These are phyloP conservation scores for Auriscalpium orientale DNA, from an alignment of 768 basidiomycete species.

Conservation along the genomic window DNA sequence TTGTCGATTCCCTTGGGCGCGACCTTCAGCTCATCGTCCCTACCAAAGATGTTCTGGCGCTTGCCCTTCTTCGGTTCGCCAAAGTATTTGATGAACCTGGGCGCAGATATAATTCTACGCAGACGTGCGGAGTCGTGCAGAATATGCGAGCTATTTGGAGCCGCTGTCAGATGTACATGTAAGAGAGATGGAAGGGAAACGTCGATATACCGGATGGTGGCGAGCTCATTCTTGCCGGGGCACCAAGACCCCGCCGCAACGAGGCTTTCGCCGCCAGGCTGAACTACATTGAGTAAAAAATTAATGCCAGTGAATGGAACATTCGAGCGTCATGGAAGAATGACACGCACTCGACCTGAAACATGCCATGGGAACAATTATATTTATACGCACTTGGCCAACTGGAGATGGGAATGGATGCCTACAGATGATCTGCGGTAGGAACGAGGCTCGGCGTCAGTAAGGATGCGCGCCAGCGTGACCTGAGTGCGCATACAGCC, in stretches of 20 bases:
- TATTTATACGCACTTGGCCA: background rate
- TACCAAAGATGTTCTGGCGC: slow-evolving; percentile 75
- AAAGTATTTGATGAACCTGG: slow-evolving; percentile 70
- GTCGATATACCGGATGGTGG: slow-evolving; percentile 52
- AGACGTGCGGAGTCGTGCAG: slow-evolving; percentile 53
- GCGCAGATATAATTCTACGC: slow-evolving; percentile 55
- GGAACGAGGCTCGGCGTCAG: background rate
- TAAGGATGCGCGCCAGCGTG: background rate
- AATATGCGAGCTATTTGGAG: slow-evolving; percentile 46
- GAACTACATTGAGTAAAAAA: slow-evolving; percentile 34
- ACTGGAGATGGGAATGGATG: slow-evolving; percentile 9
- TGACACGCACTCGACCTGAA: slow-evolving; percentile 18
- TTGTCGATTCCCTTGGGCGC: slow-evolving; percentile 89
- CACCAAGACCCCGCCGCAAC: slow-evolving; percentile 80
- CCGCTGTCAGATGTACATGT: background rate
- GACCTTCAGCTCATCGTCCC: slow-evolving; percentile 81
- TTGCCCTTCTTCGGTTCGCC: slow-evolving; percentile 61
- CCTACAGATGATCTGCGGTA: slow-evolving; percentile 61
- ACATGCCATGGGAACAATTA: slow-evolving; percentile 1
- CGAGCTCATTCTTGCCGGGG: slow-evolving; percentile 72
- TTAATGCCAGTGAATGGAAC: background rate
- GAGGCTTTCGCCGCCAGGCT: slow-evolving; percentile 57
- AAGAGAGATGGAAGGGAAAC: background rate
- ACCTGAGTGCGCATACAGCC: slow-evolving; percentile 47
- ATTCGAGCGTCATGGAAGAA: background rate